Evolutionary conservation across 2,329 filamentous ascomycete genomes (phyloP), one percentile per base, ranked within the genome.

Genomic region (Colletotrichum sp.): DNA sequence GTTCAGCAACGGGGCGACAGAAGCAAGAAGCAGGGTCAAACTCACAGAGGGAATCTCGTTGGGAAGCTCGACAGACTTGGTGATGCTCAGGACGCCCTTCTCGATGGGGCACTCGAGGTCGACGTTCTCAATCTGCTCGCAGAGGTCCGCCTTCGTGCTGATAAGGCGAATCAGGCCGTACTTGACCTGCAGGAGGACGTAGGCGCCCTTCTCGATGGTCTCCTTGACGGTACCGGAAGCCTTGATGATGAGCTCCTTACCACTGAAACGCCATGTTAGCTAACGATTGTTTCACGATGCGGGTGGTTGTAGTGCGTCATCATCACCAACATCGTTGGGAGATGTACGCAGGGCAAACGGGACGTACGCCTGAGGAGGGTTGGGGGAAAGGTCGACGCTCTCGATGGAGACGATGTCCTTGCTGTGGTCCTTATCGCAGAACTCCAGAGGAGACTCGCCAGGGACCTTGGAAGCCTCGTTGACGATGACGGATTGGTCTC

Each of bases 81-180:
- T 92, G 79, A 99, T 87, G 48, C 87, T 87, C 82, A 96, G 89
- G 26, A 92, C 87, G 75, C 96, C 96, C 86, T 95, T 92, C 86
- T 98, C 89, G 75, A 99, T 90, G 65, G 97, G 97, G 86, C 97
- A 99, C 81, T 95, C 87, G 73, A 99, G 88, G 81, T 98, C 95
- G 60, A 98, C 95, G 80, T 98, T 96, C 83, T 91, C 89, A 79
- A 98, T 92, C 84, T 98, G 94, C 76, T 98, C 95, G 88, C 97
- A 99, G 48, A 99, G 91, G 83, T 98, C 94, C 81, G 93, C 93
- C 79, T 90, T 91, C 79, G 94, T 94, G 84, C 91, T 95, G 85
- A 99, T 92, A 78, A 99, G 91, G 71, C 93, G 95, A 85, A 99
- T 98, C 79, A 98, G 89, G 76, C 96, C 96, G 85, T 98, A 98